Percentiles rank a stretch among this genome's conserved stretches.
Evolutionary conservation across 768 basidiomycete genomes (phyloP).

Genomic region (Suillus sp.): DNA sequence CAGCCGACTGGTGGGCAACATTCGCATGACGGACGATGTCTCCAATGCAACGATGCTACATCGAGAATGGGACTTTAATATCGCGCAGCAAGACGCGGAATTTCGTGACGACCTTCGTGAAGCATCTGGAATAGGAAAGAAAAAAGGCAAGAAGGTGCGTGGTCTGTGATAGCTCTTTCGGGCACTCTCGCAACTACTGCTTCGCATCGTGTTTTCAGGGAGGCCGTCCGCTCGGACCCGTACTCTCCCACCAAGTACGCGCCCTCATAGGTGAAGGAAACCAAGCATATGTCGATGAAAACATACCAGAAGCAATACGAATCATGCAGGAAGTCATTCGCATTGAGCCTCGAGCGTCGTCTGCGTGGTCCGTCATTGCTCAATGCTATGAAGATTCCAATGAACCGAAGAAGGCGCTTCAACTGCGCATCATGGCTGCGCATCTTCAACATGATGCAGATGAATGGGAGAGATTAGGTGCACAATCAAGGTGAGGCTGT

Average conservation of each 20-base stretch:
- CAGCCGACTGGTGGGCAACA: slow-evolving; percentile 70
- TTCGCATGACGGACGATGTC: slow-evolving; percentile 53
- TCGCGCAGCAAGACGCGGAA: slow-evolving; percentile 66
- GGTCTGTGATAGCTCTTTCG: background rate
- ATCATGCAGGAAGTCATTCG: slow-evolving; percentile 92
- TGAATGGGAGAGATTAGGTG: slow-evolving; percentile 84
- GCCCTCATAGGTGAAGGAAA: slow-evolving; percentile 85
- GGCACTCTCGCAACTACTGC: background rate
- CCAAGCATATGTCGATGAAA: slow-evolving; percentile 76
- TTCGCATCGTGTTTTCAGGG: slow-evolving; percentile 18
- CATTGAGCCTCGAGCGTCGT: slow-evolving; percentile 82
- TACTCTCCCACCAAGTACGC: slow-evolving; percentile 69
- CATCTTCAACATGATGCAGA: slow-evolving; percentile 83
- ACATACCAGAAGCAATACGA: slow-evolving; percentile 68
- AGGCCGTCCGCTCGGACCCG: slow-evolving; percentile 55
- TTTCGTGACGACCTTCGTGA: slow-evolving; percentile 74
- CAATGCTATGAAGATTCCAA: slow-evolving; percentile 77
- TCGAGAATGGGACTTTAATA: slow-evolving; percentile 73
- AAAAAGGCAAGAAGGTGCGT: slow-evolving; percentile 48
- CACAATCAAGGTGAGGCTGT: slow-evolving; percentile 61
- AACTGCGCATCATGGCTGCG: slow-evolving; percentile 86
- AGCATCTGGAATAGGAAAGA: slow-evolving; percentile 71
- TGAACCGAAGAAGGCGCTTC: slow-evolving; percentile 70
- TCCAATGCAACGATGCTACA: slow-evolving; percentile 49
- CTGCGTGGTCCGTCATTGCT: slow-evolving; percentile 88